Percentiles rank a stretch among this genome's conserved stretches.
Evolutionary conservation across 2,329 filamentous ascomycete species (phyloP).

Genomic region (Myriosclerotinia duriaeana): DNA sequence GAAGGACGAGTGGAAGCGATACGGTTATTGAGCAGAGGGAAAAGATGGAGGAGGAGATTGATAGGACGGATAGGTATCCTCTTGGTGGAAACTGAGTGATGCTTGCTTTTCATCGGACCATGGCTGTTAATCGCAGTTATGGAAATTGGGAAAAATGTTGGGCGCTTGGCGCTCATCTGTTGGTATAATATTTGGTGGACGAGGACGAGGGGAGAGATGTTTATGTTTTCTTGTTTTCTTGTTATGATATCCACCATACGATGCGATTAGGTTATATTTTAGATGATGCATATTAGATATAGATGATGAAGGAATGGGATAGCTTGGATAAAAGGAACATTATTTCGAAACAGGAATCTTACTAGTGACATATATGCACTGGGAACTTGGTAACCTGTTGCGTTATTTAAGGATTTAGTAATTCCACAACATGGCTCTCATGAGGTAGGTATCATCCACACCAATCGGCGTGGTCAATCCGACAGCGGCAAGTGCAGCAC

Average conservation of each 20-base stretch:
- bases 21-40: slow-evolving; percentile 5
- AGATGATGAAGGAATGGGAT: not conserved
- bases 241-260: slow-evolving; percentile 17
- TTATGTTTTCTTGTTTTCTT: not conserved
- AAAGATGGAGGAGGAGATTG: slow-evolving; percentile 5
- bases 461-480: too few relatives aligned
- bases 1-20: slow-evolving; percentile 9
- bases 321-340: too few relatives aligned
- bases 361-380: not conserved
- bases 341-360: too few relatives aligned
- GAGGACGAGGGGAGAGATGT: too few relatives aligned
- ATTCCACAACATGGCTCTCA: too few relatives aligned
- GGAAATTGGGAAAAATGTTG: not conserved
- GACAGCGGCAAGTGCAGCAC: too few relatives aligned
- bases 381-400: too few relatives aligned
- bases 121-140: not conserved
- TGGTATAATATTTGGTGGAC: not conserved
- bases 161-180: slow-evolving; percentile 9
- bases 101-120: not conserved
- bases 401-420: too few relatives aligned
- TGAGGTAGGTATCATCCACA: too few relatives aligned
- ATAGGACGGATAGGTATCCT: slow-evolving; percentile 16
- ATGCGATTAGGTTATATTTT: not conserved
- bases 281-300: slow-evolving; percentile 1
- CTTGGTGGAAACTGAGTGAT: not conserved